Evolutionary conservation across 2,329 filamentous ascomycete species (phyloP), one percentile per base, ranked within the genome.

Genomic region (Fusarium torreyae): DNA sequence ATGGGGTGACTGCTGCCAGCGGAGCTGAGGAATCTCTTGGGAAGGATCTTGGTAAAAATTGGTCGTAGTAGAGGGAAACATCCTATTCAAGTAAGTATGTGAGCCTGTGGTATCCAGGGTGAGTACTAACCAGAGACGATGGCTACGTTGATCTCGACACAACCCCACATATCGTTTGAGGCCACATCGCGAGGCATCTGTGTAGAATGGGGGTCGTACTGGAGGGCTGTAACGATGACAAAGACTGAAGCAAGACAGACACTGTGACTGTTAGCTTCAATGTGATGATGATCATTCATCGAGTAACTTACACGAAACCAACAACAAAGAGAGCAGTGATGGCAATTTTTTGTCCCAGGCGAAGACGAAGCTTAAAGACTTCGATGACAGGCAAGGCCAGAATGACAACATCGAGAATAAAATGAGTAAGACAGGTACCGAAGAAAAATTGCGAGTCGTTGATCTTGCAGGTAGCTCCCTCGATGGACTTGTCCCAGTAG

Each of bases 361-460:
- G 75, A 11, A 79, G 69, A 15, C 73, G 62, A 8, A 80, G 66
- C 20, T 76, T 76, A 8, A 71, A 66, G 0, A 81, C 73, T 61
- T 80, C 76, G 18, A 78, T 60, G 1, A 77, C 49, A 0, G 78
- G 79, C 6, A 80, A 56, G 1, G 63, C 55, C 18, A 81, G 52
- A 14, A 80, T 79, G 4, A 69, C 55, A 7, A 80, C 33, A 22
- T 81, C 79, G 18, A 80, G 71, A 4, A 77, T 5, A 8, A 77
- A 69, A 51, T 81, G 79, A 0, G 74, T 74, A 3, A 78, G 54
- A 3, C 77, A 72, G 1, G 77, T 78, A 2, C 76, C 76, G 24
- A 79, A 76, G 52, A 79, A 79, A 55, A 77, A 79, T 3, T 75
- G 72, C 0, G 67, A 59, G 34, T 75, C 76, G 22, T 79, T 73